Evolutionary conservation across 2,329 filamentous ascomycete species (phyloP), one percentile per base, ranked within the genome.

Genomic region (Sporothrix humicola): DNA sequence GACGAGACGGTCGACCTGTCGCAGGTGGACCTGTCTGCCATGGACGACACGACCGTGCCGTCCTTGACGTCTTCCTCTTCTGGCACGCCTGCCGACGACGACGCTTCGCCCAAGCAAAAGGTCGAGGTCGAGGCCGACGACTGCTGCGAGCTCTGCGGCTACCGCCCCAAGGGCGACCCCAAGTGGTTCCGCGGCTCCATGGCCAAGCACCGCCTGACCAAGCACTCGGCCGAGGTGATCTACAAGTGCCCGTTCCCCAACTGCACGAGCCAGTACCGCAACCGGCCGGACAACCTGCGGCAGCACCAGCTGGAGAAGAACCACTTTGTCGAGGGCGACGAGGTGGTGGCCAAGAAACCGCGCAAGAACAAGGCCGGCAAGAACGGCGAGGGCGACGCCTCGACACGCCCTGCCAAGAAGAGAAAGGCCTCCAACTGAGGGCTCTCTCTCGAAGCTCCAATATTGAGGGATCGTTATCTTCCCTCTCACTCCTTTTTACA

Each of bases 171-270:
- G 75, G 87, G 87, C 3, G 83, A 87, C 68, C 86, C 87, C n/a
- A 83, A 85, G 73, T 89, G 87, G 87, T 89, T 88, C 77, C 84
- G 84, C 61, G 87, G 87, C 6, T 88, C 85, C 78, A 87, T 89
- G 87, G 84, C 86, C 68, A 89, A 88, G 79, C 87, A 89, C 78
- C 87, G 83, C 81, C 87, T 85, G 78, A 80, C 85, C 74, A 85
- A 87, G 79, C 87, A 89, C 79, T 82, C 81, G 2, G 85, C 85
- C 50, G 84, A 85, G 8, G 81, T 82, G 74, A 87, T 88, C 3
- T 89, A 86, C 79, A 82, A 82, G 74, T 89, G 87, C 75, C 83
- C 84, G 2, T 89, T 79, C 68, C 87, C 86, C 2, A 86, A 85
- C 2, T 89, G 87, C 77, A 84, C 80, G 26, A 88, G 86, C 77